Evolutionary conservation across 805 yeast genomes (phyloP).

Genomic region (Cyberlindnera petersonii): DNA sequence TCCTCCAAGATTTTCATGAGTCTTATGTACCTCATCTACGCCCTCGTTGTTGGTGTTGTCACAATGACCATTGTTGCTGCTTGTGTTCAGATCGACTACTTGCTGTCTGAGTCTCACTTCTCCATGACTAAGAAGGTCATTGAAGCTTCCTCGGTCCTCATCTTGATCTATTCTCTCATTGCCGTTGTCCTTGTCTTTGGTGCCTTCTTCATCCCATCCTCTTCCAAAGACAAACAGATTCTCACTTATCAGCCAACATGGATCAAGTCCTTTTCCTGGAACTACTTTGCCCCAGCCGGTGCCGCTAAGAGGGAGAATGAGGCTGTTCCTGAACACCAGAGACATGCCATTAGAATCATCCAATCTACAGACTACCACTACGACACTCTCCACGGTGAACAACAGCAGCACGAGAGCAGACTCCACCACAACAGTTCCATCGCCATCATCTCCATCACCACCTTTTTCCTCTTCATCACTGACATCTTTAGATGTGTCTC

Average conservation of each 20-base stretch:
- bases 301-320: conserved; percentile 45
- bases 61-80: conserved; percentile 66
- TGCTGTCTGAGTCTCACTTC: conserved; percentile 42
- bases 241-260: conserved; percentile 70
- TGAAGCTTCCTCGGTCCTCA: conserved; percentile 47
- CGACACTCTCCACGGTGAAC: conserved; percentile 26
- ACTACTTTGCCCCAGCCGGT: conserved; percentile 54
- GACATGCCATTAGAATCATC: conserved; percentile 52
- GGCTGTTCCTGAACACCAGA: conserved; percentile 30
- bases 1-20: conserved; percentile 44
- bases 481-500: conserved; percentile 49
- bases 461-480: conserved; percentile 47
- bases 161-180: conserved; percentile 49
- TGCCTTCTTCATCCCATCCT: conserved; percentile 55
- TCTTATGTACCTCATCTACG: conserved; percentile 47
- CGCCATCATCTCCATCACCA: conserved; percentile 38
- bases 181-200: conserved; percentile 47
- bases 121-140: conserved; percentile 51
- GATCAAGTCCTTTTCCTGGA: conserved; percentile 60
- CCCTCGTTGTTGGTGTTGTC: conserved; percentile 51
- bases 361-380: conserved; percentile 49
- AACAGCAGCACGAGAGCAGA: conserved; percentile 16
- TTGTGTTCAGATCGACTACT: conserved; percentile 54
- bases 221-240: conserved; percentile 46
- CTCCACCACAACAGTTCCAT: conserved; percentile 51